Conservation (phyloP, 768 basidiomycete species). For the Pisolithus marmoratus region DNA sequence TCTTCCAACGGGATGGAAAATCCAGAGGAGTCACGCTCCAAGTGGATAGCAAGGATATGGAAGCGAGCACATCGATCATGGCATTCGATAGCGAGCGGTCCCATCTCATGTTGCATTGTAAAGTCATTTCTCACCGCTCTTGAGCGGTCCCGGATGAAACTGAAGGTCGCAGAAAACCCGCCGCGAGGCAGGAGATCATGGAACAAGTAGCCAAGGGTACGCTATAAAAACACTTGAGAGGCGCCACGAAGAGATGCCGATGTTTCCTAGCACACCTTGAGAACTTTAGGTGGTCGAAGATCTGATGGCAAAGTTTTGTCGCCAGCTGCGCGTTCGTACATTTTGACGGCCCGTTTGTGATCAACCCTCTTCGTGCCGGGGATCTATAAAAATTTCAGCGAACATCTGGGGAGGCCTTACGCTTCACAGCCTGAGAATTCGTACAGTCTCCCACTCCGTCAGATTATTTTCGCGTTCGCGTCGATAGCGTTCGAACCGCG, state of each 20-base stretch:
- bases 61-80: slow-evolving; percentile 93
- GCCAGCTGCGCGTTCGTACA: slow-evolving; percentile 91
- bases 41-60: slow-evolving; percentile 81
- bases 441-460: slow-evolving; percentile 78
- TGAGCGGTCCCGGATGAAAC: slow-evolving; percentile 89
- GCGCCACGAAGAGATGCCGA: slow-evolving; percentile 1
- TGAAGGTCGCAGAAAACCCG: slow-evolving; percentile 65
- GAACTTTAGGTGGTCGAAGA: slow-evolving; percentile 77
- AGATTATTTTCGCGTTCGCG: slow-evolving; percentile 87
- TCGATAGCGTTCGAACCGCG: slow-evolving; percentile 86
- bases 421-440: slow-evolving; percentile 17
- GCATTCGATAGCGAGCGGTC: slow-evolving; percentile 74
- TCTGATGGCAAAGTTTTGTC: slow-evolving; percentile 91
- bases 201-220: slow-evolving; percentile 90
- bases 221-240: slow-evolving; percentile 33
- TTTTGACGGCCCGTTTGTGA: slow-evolving; percentile 85
- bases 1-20: slow-evolving; percentile 73
- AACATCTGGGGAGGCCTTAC: slow-evolving; percentile 6
- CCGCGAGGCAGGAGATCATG: slow-evolving; percentile 66
- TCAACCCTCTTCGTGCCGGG: slow-evolving; percentile 83
- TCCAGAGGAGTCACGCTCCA: slow-evolving; percentile 46
- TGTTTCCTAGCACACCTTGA: slow-evolving; percentile 47
- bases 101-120: slow-evolving; percentile 83
- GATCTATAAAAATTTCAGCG: slow-evolving; percentile 48
- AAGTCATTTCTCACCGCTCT: slow-evolving; percentile 90